Percentiles rank a stretch among this genome's conserved stretches.
Conservation (phyloP, 371 early-diverging fungal species). For the Dichotomocladium elegans region DNA sequence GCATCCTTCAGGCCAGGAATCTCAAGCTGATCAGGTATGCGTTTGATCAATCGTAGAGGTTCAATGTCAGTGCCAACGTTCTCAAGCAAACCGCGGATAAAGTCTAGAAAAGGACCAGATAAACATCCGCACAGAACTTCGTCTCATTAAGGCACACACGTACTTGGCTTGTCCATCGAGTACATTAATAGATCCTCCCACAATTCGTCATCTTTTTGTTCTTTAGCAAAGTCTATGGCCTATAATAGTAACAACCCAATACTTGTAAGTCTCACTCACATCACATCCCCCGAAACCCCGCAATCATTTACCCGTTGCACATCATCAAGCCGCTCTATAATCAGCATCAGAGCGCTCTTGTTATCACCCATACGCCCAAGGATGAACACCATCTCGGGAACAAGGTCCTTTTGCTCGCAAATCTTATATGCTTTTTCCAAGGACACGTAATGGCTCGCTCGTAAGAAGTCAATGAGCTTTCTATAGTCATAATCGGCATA, state of each 20-base stretch:
- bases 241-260: conserved; percentile 22
- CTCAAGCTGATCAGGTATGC: conserved; percentile 74
- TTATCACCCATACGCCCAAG: conserved; percentile 97
- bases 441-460: conserved; percentile 73
- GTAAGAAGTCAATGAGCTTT: conserved; percentile 78
- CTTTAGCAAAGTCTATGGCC: conserved; percentile 96
- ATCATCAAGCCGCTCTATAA: conserved; percentile 85
- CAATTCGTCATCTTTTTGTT: conserved; percentile 91
- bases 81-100: conserved; percentile 87
- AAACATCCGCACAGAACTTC: no score
- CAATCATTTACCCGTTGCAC: conserved; percentile 69
- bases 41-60: conserved; percentile 73
- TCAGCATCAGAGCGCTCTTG: conserved; percentile 85
- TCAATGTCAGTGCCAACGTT: conserved; percentile 83
- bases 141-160: conserved; percentile 4
- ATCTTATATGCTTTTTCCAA: conserved; percentile 80
- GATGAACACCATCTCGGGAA: conserved; percentile 93
- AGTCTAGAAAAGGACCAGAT: conserved; percentile 48
- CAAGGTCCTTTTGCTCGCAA: conserved; percentile 81
- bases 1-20: conserved; percentile 82
- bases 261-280: no score
- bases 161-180: conserved; percentile 85
- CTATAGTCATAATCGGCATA: conserved; percentile 87
- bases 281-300: no score
- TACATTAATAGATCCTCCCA: conserved; percentile 93